Evolutionary conservation across 2,329 filamentous ascomycete genomes (phyloP), one percentile per base, ranked within the genome.

Genomic region (Rhinocladiella similis): DNA sequence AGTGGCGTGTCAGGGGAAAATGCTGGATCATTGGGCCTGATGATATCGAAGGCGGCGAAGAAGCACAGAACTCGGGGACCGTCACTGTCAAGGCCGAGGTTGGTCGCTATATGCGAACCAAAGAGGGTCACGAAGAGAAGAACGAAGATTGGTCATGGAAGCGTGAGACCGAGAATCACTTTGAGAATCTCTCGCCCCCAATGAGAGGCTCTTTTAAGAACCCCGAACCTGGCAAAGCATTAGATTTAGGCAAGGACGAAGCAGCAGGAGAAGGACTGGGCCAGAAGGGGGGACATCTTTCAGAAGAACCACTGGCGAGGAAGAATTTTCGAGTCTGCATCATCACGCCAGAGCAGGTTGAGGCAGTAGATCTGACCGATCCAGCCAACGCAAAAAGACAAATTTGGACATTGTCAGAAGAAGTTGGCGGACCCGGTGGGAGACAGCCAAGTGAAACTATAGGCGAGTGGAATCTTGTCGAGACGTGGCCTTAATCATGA

Each of bases 321-420:
- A 75, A 75, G 62, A 89, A 95, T 70, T 96, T 96, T 69, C 79
- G 93, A 51, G 89, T 96, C 0, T 90, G 96, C 3, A 86, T 94
- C 68, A 94, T 99, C 69, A 84, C 86, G 47, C 86, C 96, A 0
- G 83, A 89, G 7, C 84, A 89, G 69, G 86, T 95, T 18, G 91
- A 96, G 69, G 79, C 81, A 66, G 77, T 89, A 14, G 88, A 94
- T 69, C 72, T 95, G 51, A 85, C 82, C 54, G 82, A 90, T 67
- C 83, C 86, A 1, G 80, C 80, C 46, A 82, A 82, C 59, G 78
- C 80, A 12, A 77, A 80, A 61, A 79, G 91, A 66, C 89, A 85
- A 78, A 75, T 83, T 57, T 93, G 91, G 73, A 85, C 79, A 22
- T 82, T 84, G 64, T 77, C 81, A 5, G 71, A 73, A 63, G 72